These are phyloP conservation scores for Penicillium goetzii DNA, from an alignment of 495 filamentous ascomycete species.

Conservation along the genomic window DNA sequence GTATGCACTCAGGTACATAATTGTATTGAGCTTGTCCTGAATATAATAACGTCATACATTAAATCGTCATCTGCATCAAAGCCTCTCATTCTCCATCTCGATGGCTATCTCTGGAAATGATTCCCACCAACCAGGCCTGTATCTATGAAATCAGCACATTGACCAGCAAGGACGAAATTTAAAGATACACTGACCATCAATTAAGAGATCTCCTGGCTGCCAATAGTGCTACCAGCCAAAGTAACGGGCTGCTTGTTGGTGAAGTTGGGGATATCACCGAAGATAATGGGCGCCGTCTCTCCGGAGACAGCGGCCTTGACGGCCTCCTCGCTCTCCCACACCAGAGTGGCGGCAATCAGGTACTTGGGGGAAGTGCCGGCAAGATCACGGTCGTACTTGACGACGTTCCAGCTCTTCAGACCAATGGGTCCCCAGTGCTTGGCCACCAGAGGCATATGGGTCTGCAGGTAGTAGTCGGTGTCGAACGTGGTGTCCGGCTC, in stretches of 20 bases:
- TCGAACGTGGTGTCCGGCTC: conserved; percentile 28
- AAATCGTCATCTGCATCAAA: conserved; percentile 3
- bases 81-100: neutral
- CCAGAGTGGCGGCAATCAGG: conserved; percentile 26
- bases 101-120: neutral
- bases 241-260: conserved; percentile 34
- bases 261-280: conserved; percentile 36
- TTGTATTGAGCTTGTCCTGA: neutral
- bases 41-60: neutral
- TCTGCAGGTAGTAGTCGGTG: conserved; percentile 33
- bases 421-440: conserved; percentile 26
- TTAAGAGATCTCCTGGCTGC: conserved; percentile 10
- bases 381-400: conserved; percentile 25
- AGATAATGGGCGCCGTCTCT: conserved; percentile 19
- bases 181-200: neutral
- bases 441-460: conserved; percentile 35
- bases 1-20: neutral
- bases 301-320: conserved; percentile 18
- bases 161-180: neutral
- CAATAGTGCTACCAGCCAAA: conserved; percentile 20
- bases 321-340: conserved; percentile 31
- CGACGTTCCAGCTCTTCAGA: conserved; percentile 26
- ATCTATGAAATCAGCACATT: neutral
- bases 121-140: neutral
- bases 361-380: conserved; percentile 26